A percentile compares a stretch with the other conserved stretches of the same genome.
These are phyloP conservation scores for Cucurbita argyrosperma DNA, from an alignment of 306 rosid species.

Conservation along the genomic window DNA sequence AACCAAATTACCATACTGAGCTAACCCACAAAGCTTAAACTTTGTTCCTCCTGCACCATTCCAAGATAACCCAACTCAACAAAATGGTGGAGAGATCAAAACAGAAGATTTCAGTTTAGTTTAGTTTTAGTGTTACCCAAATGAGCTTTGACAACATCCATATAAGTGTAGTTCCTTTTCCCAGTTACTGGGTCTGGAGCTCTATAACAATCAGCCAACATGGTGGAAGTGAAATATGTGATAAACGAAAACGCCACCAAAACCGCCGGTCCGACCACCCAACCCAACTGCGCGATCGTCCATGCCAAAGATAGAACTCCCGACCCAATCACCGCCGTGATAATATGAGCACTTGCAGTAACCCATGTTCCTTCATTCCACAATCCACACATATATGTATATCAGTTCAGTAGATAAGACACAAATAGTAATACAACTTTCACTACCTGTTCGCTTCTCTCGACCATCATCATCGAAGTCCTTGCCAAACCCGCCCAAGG, in stretches of 20 bases:
- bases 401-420: not conserved
- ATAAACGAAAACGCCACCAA: slow-evolving; percentile 70
- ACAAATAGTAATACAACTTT: not conserved
- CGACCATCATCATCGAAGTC: slow-evolving; percentile 84
- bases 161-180: slow-evolving; percentile 75
- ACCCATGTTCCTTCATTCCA: slow-evolving; percentile 63
- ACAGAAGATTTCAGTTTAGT: not conserved
- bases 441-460: slow-evolving; percentile 53
- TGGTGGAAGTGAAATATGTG: slow-evolving; percentile 87
- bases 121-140: slow-evolving; percentile 30
- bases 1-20: slow-evolving; percentile 67
- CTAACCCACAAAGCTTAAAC: slow-evolving; percentile 77
- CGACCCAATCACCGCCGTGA: slow-evolving; percentile 93
- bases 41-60: slow-evolving; percentile 48
- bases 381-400: not conserved
- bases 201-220: slow-evolving; percentile 72
- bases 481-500: slow-evolving; percentile 16
- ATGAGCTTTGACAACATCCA: slow-evolving; percentile 54
- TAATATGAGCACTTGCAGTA: slow-evolving; percentile 93
- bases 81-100: not conserved
- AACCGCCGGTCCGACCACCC: slow-evolving; percentile 83
- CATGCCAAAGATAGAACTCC: slow-evolving; percentile 92
- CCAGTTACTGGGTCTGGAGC: slow-evolving; percentile 83
- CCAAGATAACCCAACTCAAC: not conserved
- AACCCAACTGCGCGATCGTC: slow-evolving; percentile 87